Evolutionary conservation across 306 rosid genomes (phyloP).

Genomic region (Glycine latifolia): DNA sequence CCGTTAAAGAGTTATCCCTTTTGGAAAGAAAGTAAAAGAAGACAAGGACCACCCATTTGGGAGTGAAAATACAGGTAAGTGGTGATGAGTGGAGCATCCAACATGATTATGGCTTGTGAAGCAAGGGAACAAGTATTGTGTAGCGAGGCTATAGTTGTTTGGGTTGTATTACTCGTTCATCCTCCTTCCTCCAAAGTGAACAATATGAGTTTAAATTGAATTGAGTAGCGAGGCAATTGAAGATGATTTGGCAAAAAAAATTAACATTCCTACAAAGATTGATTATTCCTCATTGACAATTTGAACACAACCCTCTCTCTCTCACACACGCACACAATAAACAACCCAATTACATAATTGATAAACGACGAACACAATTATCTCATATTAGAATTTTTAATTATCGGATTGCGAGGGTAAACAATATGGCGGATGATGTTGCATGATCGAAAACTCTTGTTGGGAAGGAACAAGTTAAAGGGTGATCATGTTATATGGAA

Average conservation of each 20-base stretch:
- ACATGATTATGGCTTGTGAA: background rate
- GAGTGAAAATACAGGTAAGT: background rate
- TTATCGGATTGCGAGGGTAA: too few relatives aligned
- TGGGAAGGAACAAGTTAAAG: background rate
- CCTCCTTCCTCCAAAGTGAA: background rate
- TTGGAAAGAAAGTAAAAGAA: background rate
- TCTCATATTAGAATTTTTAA: too few relatives aligned
- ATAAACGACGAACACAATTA: too few relatives aligned
- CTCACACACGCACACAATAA: too few relatives aligned
- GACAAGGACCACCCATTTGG: background rate
- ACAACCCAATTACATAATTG: too few relatives aligned
- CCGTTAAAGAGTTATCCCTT: background rate
- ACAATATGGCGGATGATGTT: too few relatives aligned
- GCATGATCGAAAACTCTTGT: background rate
- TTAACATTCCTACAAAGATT: too few relatives aligned
- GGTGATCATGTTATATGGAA: background rate
- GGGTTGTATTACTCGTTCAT: background rate
- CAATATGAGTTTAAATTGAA: background rate
- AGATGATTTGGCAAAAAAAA: background rate
- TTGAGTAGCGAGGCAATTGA: background rate
- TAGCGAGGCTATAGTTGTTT: background rate
- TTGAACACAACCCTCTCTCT: too few relatives aligned
- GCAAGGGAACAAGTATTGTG: background rate
- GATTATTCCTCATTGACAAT: background rate
- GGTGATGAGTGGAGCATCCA: background rate